Percentiles rank a stretch among this genome's conserved stretches.
phyloP scores from a whole-genome alignment of 2,329 filamentous ascomycete species.

The Ophiobolus disseminans region DNA sequence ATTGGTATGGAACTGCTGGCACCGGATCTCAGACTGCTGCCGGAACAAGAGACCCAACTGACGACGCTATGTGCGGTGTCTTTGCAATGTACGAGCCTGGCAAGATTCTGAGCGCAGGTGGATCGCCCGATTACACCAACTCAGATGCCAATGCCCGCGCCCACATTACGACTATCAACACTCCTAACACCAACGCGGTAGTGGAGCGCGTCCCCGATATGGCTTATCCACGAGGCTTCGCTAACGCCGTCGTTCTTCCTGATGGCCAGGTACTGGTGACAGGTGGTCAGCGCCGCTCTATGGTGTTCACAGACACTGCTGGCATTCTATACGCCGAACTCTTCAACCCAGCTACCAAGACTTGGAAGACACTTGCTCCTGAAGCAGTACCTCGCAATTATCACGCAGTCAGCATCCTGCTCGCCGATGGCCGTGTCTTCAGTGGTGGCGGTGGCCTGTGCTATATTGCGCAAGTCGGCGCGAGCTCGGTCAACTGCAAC shows the following conservation, averaged over 20 bases:
- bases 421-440: conserved; percentile 34
- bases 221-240: conserved; percentile 31
- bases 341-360: conserved; percentile 32
- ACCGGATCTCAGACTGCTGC: conserved; percentile 25
- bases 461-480: conserved; percentile 22
- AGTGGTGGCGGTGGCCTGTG: conserved; percentile 36
- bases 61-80: conserved; percentile 33
- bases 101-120: conserved; percentile 34
- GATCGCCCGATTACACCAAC: conserved; percentile 33
- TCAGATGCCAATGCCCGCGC: conserved; percentile 27
- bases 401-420: conserved; percentile 32
- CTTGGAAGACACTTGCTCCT: conserved; percentile 30
- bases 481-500: conserved; percentile 32
- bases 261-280: conserved; percentile 37
- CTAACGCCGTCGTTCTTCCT: conserved; percentile 35
- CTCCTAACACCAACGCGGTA: conserved; percentile 19
- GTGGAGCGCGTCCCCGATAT: conserved; percentile 36
- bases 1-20: conserved; percentile 34
- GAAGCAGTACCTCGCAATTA: conserved; percentile 36
- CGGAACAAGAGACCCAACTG: conserved; percentile 25
- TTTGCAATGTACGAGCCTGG: conserved; percentile 38
- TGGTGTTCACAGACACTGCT: conserved; percentile 31
- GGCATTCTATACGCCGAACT: conserved; percentile 33
- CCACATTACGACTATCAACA: conserved; percentile 30
- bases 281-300: conserved; percentile 31